Evolutionary conservation across 2,329 filamentous ascomycete species (phyloP).

Genomic region (Aureobasidium vineae): DNA sequence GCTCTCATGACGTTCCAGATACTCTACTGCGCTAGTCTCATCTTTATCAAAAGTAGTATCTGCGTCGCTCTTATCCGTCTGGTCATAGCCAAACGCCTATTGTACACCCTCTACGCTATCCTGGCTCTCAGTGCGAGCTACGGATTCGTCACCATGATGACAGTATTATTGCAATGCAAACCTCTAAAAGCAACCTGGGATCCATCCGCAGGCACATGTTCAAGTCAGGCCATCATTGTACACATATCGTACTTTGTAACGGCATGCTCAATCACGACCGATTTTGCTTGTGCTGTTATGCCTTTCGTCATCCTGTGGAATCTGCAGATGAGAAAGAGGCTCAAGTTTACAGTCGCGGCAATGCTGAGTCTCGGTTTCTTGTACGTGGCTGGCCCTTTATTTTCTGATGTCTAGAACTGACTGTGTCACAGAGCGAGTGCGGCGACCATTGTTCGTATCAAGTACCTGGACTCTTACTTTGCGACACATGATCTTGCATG

Average conservation of each 20-base stretch:
- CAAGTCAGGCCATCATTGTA: background rate
- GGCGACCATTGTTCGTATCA: constrained; percentile 20
- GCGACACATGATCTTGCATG: constrained; percentile 1
- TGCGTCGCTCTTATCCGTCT: constrained; percentile 26
- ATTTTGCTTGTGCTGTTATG: constrained; percentile 23
- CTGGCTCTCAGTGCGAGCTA: constrained; percentile 15
- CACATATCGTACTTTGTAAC: constrained; percentile 25
- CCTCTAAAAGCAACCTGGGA: constrained; percentile 21
- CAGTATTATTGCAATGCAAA: background rate
- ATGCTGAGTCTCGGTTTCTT: constrained; percentile 22
- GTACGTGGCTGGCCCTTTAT: background rate
- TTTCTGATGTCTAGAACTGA: background rate
- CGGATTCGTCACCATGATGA: constrained; percentile 17
- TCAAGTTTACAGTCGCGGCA: constrained; percentile 21
- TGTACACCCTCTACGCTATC: constrained; percentile 20
- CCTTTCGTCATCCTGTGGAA: constrained; percentile 26
- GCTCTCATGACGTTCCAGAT: constrained; percentile 13
- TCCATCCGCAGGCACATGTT: constrained; percentile 4
- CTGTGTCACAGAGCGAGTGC: constrained; percentile 18
- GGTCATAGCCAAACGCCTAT: background rate
- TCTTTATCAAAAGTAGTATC: constrained; percentile 27
- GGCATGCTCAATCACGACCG: constrained; percentile 20
- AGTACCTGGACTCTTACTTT: constrained; percentile 14
- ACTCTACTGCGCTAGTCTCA: constrained; percentile 23
- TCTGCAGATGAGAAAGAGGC: constrained; percentile 19